Evolutionary conservation across 257 asterid species (phyloP), one percentile per base, ranked within the genome.

Genomic region (Solanum corneliomulleri): DNA sequence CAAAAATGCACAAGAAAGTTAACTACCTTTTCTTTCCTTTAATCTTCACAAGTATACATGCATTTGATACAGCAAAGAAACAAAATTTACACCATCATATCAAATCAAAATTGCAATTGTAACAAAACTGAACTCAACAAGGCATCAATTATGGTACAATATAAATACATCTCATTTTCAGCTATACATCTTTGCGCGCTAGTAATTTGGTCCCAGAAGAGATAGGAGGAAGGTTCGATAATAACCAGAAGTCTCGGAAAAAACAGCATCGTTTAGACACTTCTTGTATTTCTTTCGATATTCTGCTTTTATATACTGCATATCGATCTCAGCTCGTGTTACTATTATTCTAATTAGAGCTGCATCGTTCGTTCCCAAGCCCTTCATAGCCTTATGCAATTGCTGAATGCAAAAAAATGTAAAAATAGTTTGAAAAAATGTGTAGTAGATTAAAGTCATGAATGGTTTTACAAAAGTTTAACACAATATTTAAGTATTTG

Each of bases 321-420:
- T 88, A 85, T 97, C 99, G 6, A 96, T 94, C 92, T 97, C 99
- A 9, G 98, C 90, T 88, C 99, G 92, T 1, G 99, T 96, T 82
- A 93, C 97, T 84, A 97, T 91, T 45, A 93, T 88, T 86, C 99
- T 91, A 68, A 74, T 92, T 35, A 97, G 95, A 23, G 95, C 89
- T 6, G 97, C 27, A 45, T 97, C 99, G 29, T 94, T 87, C 9
- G 99, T 97, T 87, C 99, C 99, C 89, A 96, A 13, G 83, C 98
- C 99, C 92, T 97, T 93, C 99, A 97, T 96, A 56, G 99, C 97
- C 92, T 94, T 93, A 64, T 88, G 92, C 89, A 97, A 88, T 87
- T 89, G 90, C 98, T 97, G 88, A 56, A 69, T 9, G 27, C 20
- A 60, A 49, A 3, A 27, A 27, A 12, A 37, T 16, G 25, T 14